These are phyloP conservation scores for Fusarium floridanum DNA, from an alignment of 2,329 filamentous ascomycete genomes.

Conservation along the genomic window DNA sequence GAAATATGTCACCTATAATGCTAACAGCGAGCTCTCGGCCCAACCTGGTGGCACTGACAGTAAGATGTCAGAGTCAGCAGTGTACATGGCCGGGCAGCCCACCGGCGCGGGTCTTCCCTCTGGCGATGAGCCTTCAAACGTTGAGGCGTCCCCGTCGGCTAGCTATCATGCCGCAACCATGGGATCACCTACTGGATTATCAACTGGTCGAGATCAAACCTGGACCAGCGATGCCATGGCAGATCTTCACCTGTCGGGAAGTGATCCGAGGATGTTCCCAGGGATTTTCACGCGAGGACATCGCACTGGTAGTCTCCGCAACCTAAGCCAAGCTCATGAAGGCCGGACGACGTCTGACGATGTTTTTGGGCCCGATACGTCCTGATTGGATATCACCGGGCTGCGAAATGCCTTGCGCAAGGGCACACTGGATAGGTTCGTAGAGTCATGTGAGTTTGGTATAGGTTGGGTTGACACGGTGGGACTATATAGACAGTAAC, in stretches of 20 bases:
- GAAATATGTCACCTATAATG: slow-evolving; percentile 57
- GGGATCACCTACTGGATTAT: slow-evolving; percentile 39
- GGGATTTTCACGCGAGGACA: slow-evolving; percentile 71
- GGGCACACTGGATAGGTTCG: slow-evolving; percentile 3
- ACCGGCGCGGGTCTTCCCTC: background rate
- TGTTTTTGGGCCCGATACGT: slow-evolving; percentile 25
- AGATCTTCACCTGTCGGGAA: slow-evolving; percentile 65
- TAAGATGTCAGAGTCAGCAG: slow-evolving; percentile 36
- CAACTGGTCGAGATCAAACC: slow-evolving; percentile 49
- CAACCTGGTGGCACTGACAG: slow-evolving; percentile 19
- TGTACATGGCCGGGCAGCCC: slow-evolving; percentile 25
- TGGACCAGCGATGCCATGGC: slow-evolving; percentile 56
- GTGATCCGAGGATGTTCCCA: slow-evolving; percentile 78
- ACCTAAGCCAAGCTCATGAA: slow-evolving; percentile 44
- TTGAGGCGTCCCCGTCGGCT: slow-evolving; percentile 25
- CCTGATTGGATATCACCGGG: background rate
- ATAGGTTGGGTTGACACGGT: background rate
- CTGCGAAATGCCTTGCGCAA: background rate
- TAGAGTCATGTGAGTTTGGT: slow-evolving; percentile 1
- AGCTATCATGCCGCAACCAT: slow-evolving; percentile 23
- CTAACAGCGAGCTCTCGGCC: slow-evolving; percentile 36
- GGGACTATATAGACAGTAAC: slow-evolving; percentile 5
- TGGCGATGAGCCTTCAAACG: slow-evolving; percentile 16
- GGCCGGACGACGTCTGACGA: slow-evolving; percentile 37
- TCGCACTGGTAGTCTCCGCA: slow-evolving; percentile 57